phyloP scores from a whole-genome alignment of 2,329 filamentous ascomycete species.

The Fusarium begoniae region DNA sequence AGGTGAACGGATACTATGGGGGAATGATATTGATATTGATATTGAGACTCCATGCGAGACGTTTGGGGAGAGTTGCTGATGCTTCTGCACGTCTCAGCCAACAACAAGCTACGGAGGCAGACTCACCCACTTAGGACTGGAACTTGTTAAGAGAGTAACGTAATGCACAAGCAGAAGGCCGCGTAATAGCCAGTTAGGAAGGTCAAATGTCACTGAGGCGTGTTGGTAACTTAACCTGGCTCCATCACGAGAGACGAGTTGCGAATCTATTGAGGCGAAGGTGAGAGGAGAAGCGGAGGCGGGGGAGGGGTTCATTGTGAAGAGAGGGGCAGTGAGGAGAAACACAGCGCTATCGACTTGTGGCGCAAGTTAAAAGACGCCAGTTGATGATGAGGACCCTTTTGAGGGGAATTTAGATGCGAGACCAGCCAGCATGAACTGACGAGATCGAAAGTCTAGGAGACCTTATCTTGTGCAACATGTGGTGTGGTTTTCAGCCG shows the following conservation, averaged over 20 bases:
- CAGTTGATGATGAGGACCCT: neutral
- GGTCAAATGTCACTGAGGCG: neutral
- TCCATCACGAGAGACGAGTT: conserved; percentile 14
- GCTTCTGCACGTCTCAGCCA: neutral
- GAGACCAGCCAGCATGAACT: neutral
- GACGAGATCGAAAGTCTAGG: neutral
- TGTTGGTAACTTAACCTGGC: conserved; percentile 12
- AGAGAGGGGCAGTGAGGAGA: conserved; percentile 24
- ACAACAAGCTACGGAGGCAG: neutral
- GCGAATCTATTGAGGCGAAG: conserved; percentile 22
- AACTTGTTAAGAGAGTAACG: neutral
- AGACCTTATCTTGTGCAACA: neutral
- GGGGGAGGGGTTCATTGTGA: conserved; percentile 3
- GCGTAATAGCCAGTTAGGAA: neutral
- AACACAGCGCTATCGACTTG: conserved; percentile 1
- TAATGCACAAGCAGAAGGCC: neutral
- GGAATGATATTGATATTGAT: neutral
- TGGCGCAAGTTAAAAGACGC: conserved; percentile 20
- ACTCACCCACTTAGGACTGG: neutral
- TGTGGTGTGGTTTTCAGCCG: neutral
- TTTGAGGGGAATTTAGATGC: neutral
- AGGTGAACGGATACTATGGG: conserved; percentile 2
- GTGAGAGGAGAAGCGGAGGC: conserved; percentile 6
- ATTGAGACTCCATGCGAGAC: neutral
- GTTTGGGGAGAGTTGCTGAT: neutral